Evolutionary conservation across 352 stramenopile genomes (phyloP).

Genomic region (Phytophthora ohioensis): DNA sequence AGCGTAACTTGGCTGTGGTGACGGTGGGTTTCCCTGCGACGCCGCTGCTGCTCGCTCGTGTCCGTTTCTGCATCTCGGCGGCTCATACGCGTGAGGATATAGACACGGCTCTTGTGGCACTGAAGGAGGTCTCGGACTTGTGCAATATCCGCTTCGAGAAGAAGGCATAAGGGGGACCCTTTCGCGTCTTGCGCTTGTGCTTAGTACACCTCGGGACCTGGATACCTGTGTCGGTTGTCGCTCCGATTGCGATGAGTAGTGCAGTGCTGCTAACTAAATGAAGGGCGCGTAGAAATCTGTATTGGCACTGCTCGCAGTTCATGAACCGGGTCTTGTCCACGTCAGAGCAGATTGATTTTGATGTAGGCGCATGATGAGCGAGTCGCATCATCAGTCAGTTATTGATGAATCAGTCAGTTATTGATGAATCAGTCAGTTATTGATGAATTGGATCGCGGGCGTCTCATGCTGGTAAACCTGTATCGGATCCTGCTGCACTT

Average conservation of each 20-base stretch:
- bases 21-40: conserved; percentile 98
- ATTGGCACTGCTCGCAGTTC: background rate
- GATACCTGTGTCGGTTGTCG: background rate
- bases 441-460: no score
- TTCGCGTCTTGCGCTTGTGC: background rate
- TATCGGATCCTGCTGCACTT: background rate
- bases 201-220: conserved; percentile 5
- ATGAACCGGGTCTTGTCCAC: no score
- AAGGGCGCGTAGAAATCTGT: conserved; percentile 26
- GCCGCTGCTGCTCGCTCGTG: conserved; percentile 93
- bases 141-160: conserved; percentile 80
- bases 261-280: conserved; percentile 15
- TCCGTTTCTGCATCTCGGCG: conserved; percentile 97
- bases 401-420: no score
- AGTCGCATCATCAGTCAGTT: background rate
- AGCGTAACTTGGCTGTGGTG: conserved; percentile 97
- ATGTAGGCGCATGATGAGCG: background rate
- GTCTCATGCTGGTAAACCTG: background rate
- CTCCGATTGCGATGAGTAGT: conserved; percentile 4
- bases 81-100: conserved; percentile 95
- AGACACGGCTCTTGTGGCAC: conserved; percentile 89
- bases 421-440: background rate
- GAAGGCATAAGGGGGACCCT: conserved; percentile 13
- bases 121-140: conserved; percentile 93
- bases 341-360: background rate